Conservation (phyloP, 371 early-diverging fungal genomes). For the Circinella umbellata region DNA sequence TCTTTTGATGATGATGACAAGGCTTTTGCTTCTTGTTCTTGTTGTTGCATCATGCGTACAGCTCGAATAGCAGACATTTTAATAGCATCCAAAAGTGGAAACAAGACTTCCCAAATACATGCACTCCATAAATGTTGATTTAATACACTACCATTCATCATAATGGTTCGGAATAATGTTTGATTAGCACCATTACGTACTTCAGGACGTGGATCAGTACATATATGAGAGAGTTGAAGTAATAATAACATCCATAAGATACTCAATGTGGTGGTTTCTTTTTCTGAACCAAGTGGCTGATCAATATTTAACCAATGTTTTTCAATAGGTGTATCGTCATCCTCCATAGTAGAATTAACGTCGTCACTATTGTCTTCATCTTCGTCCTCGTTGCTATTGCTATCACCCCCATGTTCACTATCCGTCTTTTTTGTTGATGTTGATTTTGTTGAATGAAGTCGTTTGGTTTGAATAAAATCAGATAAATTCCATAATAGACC, state of each 20-base stretch:
- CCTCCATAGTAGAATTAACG: neutral
- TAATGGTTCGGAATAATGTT: conserved; percentile 92
- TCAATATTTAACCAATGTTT: conserved; percentile 44
- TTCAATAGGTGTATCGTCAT: conserved; percentile 29
- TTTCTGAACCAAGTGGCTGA: conserved; percentile 39
- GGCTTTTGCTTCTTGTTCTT: conserved; percentile 8
- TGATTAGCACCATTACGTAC: conserved; percentile 95
- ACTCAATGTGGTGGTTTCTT: conserved; percentile 58
- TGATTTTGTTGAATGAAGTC: conserved; percentile 44
- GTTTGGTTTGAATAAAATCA: conserved; percentile 77
- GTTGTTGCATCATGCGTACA: conserved; percentile 31
- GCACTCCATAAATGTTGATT: conserved; percentile 79
- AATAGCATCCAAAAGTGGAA: conserved; percentile 87
- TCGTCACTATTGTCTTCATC: too few species aligned
- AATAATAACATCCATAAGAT: conserved; percentile 89
- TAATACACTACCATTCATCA: conserved; percentile 80
- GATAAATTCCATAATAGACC: conserved; percentile 93
- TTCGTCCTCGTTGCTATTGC: neutral
- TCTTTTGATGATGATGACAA: conserved; percentile 22
- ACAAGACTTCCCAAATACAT: conserved; percentile 87
- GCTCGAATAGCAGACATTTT: conserved; percentile 61
- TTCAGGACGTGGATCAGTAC: conserved; percentile 89
- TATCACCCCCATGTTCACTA: neutral
- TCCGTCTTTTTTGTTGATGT: conserved; percentile 21
- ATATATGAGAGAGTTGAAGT: conserved; percentile 79